Evolutionary conservation across 805 yeast species (phyloP).

Genomic region (Kuraishia ogatae): DNA sequence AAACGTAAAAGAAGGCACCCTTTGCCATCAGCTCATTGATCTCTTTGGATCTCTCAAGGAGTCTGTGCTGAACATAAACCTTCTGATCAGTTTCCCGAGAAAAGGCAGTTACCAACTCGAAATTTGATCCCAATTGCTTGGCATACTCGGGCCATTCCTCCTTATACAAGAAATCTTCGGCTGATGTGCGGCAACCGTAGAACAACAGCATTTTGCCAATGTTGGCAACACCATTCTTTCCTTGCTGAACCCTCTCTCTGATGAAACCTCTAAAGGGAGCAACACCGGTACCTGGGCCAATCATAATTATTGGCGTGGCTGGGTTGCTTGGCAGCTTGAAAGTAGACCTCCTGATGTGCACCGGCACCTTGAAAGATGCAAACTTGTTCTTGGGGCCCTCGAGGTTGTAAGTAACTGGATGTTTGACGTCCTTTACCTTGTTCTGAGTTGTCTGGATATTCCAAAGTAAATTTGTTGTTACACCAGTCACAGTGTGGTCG

Average conservation of each 20-base stretch:
- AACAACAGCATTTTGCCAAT: slow-evolving; percentile 73
- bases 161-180: slow-evolving; percentile 75
- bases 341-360: slow-evolving; percentile 90
- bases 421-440: slow-evolving; percentile 28
- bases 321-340: slow-evolving; percentile 89
- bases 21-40: slow-evolving; percentile 43
- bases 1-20: slow-evolving; percentile 88
- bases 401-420: slow-evolving; percentile 56
- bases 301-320: slow-evolving; percentile 74
- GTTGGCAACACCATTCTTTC: slow-evolving; percentile 34
- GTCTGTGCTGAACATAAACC: slow-evolving; percentile 80
- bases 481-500: slow-evolving; percentile 59
- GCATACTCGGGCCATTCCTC: slow-evolving; percentile 85
- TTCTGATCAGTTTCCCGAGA: slow-evolving; percentile 61
- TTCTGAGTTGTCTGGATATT: slow-evolving; percentile 58
- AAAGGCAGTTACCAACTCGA: slow-evolving; percentile 76
- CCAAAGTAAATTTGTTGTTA: slow-evolving; percentile 80
- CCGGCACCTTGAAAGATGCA: slow-evolving; percentile 58
- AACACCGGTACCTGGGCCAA: slow-evolving; percentile 98
- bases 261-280: slow-evolving; percentile 97
- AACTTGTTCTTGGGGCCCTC: slow-evolving; percentile 73
- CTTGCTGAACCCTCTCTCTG: slow-evolving; percentile 69
- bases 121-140: slow-evolving; percentile 47
- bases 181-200: slow-evolving; percentile 78
- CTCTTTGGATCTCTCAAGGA: slow-evolving; percentile 44